phyloP scores from a whole-genome alignment of 768 basidiomycete genomes.

The Lactarius quietus region DNA sequence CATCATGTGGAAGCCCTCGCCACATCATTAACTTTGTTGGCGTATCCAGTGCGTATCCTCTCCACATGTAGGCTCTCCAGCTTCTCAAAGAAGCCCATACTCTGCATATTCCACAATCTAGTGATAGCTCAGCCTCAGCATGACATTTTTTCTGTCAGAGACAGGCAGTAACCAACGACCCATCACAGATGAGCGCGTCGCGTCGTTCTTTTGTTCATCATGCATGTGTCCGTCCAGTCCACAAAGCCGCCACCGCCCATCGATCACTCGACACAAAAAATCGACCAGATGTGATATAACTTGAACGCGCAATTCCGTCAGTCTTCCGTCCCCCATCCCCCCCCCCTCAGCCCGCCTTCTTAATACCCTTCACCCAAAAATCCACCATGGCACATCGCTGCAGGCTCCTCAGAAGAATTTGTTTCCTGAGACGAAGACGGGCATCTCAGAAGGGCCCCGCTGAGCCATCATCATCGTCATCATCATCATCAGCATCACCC shows the following conservation, averaged over 20 bases:
- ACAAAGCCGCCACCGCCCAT: not conserved
- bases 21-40: too few relatives aligned
- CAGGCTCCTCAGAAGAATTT: not conserved
- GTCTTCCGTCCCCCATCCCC: not conserved
- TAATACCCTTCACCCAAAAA: not conserved
- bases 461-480: too few relatives aligned
- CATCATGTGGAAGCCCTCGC: not conserved
- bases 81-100: not conserved
- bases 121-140: not conserved
- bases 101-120: not conserved
- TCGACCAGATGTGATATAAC: not conserved
- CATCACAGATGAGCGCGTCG: not conserved
- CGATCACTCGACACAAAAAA: not conserved
- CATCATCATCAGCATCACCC: not conserved
- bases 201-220: not conserved
- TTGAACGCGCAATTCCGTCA: not conserved
- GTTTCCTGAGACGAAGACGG: not conserved
- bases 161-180: not conserved
- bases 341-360: not conserved
- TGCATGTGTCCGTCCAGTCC: not conserved
- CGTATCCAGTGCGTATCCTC: not conserved
- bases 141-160: not conserved
- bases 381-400: not conserved
- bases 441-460: too few relatives aligned
- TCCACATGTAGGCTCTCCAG: not conserved